Evolutionary conservation across 371 early-diverging fungal species (phyloP), one percentile per base, ranked within the genome.

Genomic region (Syncephalastrum sp.): DNA sequence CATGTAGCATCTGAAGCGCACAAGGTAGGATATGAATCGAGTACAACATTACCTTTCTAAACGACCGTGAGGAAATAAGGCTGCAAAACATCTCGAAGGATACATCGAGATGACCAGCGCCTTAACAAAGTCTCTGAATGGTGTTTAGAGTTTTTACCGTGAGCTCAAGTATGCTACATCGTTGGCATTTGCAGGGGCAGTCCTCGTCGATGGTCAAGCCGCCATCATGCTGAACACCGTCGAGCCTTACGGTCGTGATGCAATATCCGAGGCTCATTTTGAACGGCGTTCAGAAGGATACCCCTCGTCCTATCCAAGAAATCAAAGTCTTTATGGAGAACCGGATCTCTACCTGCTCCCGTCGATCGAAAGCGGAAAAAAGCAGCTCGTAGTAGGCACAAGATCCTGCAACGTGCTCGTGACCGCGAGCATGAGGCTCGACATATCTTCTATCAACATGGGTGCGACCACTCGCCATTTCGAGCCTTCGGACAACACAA

Each of bases 171-270:
- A 42, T 3, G 21, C 2, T 53, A 8, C 19, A 0, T 53, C 53
- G 4, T 42, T 42, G 24, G 42, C 42, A 5, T 42, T 53, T 7
- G 53, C 53, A 0, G 53, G 53, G 12, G 27, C 2, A 3, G 27
- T 50, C 45, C 17, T 57, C 21, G 17, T 50, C 17, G 44, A 57
- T 16, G 50, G 25, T 13, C 41, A 41, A 14, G 25, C 44, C 21
- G 23, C 57, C 1, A 50, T 50, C 15, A 21, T 57, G 42, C 44
- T 57, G 14, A 57, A 57, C 38, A 42, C 50, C 19, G 33, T 50
- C 49, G 50, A 57, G 23, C 51, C 50, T 15, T 57, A 44, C 25
- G 42, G 33, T 5, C 57, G 44, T 15, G 57, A 44, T 19, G 7
- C 48, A 7, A 10, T 57, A 8, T 14, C 50, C 12, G 42, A 57